A percentile compares a stretch with the other conserved stretches of the same genome.
phyloP scores from a whole-genome alignment of 208 protist species.

The Leishmania gerbilli region DNA sequence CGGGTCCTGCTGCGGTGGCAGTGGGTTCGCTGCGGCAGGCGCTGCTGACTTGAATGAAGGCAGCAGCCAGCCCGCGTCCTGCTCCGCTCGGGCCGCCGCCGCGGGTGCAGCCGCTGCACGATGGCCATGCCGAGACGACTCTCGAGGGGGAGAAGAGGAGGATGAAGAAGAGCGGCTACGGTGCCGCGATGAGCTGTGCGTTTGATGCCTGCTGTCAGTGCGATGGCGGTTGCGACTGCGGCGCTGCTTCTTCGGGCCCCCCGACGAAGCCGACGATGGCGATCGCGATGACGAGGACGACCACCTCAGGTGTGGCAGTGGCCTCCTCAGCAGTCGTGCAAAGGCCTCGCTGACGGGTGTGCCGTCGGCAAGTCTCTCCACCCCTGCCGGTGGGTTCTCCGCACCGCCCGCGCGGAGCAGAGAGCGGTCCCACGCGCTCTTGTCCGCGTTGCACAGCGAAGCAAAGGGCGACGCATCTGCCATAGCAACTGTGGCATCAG shows the following conservation, averaged over 20 bases:
- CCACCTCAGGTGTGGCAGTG: conserved; percentile 15
- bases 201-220: background rate
- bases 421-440: background rate
- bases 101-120: background rate
- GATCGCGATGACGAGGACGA: conserved; percentile 8
- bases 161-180: background rate
- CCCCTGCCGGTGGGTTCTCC: background rate
- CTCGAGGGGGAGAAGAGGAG: background rate
- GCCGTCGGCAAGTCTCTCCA: background rate
- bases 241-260: background rate
- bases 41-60: background rate
- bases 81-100: background rate
- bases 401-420: background rate
- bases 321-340: conserved; percentile 14
- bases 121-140: background rate
- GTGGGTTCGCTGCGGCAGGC: background rate
- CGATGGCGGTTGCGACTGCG: background rate
- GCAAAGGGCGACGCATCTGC: background rate
- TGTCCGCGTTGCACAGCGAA: background rate
- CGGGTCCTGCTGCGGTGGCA: background rate
- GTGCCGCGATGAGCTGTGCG: background rate
- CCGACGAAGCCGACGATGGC: conserved; percentile 1
- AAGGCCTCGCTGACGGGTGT: background rate
- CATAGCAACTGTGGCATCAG: background rate
- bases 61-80: background rate